These are phyloP conservation scores for Porodaedalea pini DNA, from an alignment of 1,284 basidiomycete species.

Conservation along the genomic window DNA sequence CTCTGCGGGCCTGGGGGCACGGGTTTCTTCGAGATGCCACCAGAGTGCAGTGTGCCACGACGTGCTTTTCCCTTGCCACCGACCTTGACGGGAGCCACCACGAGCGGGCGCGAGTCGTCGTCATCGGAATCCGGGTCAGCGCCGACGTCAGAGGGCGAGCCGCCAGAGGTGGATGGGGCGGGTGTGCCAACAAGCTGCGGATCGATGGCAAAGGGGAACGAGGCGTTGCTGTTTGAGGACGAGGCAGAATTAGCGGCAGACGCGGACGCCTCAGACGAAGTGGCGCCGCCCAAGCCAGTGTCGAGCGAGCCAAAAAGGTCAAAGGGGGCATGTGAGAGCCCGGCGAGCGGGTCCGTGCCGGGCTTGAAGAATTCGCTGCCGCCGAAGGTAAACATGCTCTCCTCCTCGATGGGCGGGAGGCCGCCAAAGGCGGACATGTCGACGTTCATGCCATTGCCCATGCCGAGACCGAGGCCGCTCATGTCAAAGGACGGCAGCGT, in stretches of 20 bases:
- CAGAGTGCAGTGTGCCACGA: constrained; percentile 67
- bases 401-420: constrained; percentile 27
- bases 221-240: constrained; percentile 20
- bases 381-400: constrained; percentile 39
- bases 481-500: constrained; percentile 26
- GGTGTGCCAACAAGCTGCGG: constrained; percentile 50
- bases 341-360: constrained; percentile 29
- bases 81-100: constrained; percentile 43
- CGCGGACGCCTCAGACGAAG: background rate
- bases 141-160: constrained; percentile 24
- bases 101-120: constrained; percentile 27
- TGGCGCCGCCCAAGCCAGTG: background rate
- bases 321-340: constrained; percentile 33
- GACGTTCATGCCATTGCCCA: background rate
- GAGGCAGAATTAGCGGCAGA: constrained; percentile 19
- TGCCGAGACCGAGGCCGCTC: background rate
- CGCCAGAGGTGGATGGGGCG: constrained; percentile 29
- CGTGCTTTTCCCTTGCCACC: constrained; percentile 61
- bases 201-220: constrained; percentile 41
- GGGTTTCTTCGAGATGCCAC: constrained; percentile 64
- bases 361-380: constrained; percentile 37
- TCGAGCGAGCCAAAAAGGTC: constrained; percentile 36
- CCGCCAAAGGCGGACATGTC: background rate
- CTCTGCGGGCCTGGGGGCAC: constrained; percentile 26
- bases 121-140: constrained; percentile 28